Base-by-base conservation (phyloP, 345 rosid genomes). In the Acer saccharum region DNA sequence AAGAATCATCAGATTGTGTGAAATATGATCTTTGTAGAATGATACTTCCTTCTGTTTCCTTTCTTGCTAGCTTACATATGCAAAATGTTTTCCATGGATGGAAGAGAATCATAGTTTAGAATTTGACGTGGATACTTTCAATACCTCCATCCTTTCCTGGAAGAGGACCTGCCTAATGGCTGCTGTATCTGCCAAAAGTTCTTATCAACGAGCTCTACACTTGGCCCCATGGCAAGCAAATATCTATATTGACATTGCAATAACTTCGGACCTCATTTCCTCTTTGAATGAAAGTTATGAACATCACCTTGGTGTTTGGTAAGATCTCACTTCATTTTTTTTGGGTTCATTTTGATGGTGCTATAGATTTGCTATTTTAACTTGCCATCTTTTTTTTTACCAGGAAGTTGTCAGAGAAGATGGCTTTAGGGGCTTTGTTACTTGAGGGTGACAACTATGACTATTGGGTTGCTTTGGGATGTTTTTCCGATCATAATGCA, bases 141-240 rank as follows among this genome's bases (percentile, higher is more conserved):
- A 55, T 27, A 77, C 84, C 43, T 91, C 98, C 65, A 79, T 94
- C 57, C 76, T 76, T 62, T 84, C 94, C 68, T 96, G 99, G 99
- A 90, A 87, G 80, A 87, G 81, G 84, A 83, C 84, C 39, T 85
- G 97, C 77, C 71, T 13, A 81, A 78, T 82, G 72, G 91, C 92
- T 76, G 92, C 88, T 66, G 76, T 81, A 32, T 90, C 90, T 83
- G 92, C 99, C 57, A 87, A 83, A 91, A 79, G 80, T 77, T 90
- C 92, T 23, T 96, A 92, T 82, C 97, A 94, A 82, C 83, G 84
- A 71, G 95, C 98, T 79, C 74, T 94, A 85, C 93, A 79, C 80
- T 85, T 93, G 91, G 77, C 93, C 77, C 98, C 99, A 21, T 96
- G 98, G 98, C 94, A 87, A 84, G 95, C 99, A 65, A 92, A 87